These are phyloP conservation scores for Diplodia mutila DNA, from an alignment of 2,329 filamentous ascomycete species.

Conservation along the genomic window DNA sequence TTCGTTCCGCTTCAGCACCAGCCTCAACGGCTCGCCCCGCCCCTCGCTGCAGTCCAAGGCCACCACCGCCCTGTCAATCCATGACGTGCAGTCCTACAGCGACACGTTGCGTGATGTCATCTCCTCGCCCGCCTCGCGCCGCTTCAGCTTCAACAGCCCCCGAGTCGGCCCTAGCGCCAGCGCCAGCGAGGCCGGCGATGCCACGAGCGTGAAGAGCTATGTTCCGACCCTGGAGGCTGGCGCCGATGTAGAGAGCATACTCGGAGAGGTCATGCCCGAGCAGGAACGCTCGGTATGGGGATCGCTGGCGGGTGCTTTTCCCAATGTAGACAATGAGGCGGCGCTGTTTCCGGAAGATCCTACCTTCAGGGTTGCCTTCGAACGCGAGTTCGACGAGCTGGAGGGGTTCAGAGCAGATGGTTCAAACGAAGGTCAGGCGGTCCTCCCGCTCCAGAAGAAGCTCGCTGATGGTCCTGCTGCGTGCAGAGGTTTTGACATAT, in stretches of 20 bases:
- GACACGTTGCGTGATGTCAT: constrained; percentile 49
- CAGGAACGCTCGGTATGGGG: constrained; percentile 71
- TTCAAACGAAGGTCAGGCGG: constrained; percentile 62
- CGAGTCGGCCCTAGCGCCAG: constrained; percentile 41
- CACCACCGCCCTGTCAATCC: constrained; percentile 81
- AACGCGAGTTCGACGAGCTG: constrained; percentile 76
- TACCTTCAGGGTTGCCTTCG: constrained; percentile 66
- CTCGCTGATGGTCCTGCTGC: constrained; percentile 35
- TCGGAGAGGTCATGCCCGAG: constrained; percentile 70
- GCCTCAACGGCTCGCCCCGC: constrained; percentile 29
- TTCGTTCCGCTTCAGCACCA: constrained; percentile 45
- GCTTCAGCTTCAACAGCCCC: constrained; percentile 44
- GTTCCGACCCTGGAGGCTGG: constrained; percentile 65
- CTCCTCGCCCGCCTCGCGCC: constrained; percentile 40
- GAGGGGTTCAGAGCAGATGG: constrained; percentile 60
- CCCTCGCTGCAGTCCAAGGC: constrained; percentile 63
- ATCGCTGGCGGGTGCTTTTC: constrained; percentile 63
- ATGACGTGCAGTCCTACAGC: constrained; percentile 75
- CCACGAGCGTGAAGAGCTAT: constrained; percentile 68
- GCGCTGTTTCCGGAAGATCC: constrained; percentile 51
- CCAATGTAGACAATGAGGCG: constrained; percentile 55
- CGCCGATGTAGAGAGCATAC: constrained; percentile 79
- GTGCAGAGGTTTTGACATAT: constrained; percentile 57
- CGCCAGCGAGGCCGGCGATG: constrained; percentile 63
- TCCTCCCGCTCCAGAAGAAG: constrained; percentile 28